A percentile compares a stretch with the other conserved stretches of the same genome.
Evolutionary conservation across 148 eudicot species (phyloP).

Genomic region (Rhododendron kiyosumense): DNA sequence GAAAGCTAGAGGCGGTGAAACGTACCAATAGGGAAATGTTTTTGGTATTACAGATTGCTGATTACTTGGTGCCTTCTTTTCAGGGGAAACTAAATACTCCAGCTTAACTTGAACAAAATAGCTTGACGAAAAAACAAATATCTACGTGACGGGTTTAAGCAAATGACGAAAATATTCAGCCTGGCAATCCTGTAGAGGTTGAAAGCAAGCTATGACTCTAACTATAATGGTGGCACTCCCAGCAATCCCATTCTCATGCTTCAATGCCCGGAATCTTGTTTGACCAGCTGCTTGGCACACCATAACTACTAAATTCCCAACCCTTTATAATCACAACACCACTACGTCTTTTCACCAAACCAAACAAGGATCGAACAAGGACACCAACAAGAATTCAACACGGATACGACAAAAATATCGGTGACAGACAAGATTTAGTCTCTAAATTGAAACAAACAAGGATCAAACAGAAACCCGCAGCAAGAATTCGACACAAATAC

Average conservation of each 20-base stretch:
- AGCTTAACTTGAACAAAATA: slow-evolving; percentile 42
- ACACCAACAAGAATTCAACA: slow-evolving; percentile 6
- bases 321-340: slow-evolving; percentile 7
- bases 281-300: slow-evolving; percentile 94
- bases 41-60: slow-evolving; percentile 19
- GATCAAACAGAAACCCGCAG: neutral
- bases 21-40: slow-evolving; percentile 29
- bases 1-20: slow-evolving; percentile 1
- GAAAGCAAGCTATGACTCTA: slow-evolving; percentile 96
- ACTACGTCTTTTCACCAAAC: slow-evolving; percentile 7
- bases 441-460: neutral
- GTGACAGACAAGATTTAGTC: neutral
- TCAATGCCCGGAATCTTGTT: slow-evolving; percentile 90
- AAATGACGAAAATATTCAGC: slow-evolving; percentile 95
- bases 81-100: slow-evolving; percentile 33
- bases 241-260: slow-evolving; percentile 84
- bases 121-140: slow-evolving; percentile 18
- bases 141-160: slow-evolving; percentile 97
- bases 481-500: neutral
- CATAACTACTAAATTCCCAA: slow-evolving; percentile 69
- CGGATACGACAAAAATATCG: neutral
- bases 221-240: slow-evolving; percentile 83
- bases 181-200: slow-evolving; percentile 93
- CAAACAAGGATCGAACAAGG: slow-evolving; percentile 1
- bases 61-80: slow-evolving; percentile 32